Evolutionary conservation across 139 green algal genomes (phyloP).

Genomic region (Spirogloea muscicola): DNA sequence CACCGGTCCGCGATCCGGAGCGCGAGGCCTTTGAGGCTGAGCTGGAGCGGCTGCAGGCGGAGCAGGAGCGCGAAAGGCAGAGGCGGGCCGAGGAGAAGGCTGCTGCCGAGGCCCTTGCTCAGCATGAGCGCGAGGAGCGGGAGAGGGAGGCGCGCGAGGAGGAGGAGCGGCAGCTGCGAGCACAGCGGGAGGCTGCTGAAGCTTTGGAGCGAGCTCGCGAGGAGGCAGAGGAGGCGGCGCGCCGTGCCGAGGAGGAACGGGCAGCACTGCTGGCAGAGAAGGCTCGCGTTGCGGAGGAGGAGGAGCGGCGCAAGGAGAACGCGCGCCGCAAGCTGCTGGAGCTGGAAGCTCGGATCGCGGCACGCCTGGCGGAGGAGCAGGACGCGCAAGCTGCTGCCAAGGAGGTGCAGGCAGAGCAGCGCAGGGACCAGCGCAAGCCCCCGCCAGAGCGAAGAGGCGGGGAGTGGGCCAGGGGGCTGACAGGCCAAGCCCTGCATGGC

Average conservation of each 20-base stretch:
- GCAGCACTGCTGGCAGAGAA: slow-evolving; percentile 25
- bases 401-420: no score
- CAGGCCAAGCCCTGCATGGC: no score
- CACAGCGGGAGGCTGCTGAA: slow-evolving; percentile 16
- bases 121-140: slow-evolving; percentile 32
- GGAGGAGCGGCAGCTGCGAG: slow-evolving; percentile 10
- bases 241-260: slow-evolving; percentile 33
- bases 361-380: no score
- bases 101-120: slow-evolving; percentile 1
- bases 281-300: slow-evolving; percentile 21
- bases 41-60: slow-evolving; percentile 35
- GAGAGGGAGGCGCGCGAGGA: slow-evolving; percentile 27
- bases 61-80: slow-evolving; percentile 40
- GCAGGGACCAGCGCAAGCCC: no score
- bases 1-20: slow-evolving; percentile 31
- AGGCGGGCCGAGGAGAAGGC: slow-evolving; percentile 30
- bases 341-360: slow-evolving; percentile 35
- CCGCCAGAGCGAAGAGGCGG: no score
- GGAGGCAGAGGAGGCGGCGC: slow-evolving; percentile 10
- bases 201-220: neutral
- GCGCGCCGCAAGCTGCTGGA: slow-evolving; percentile 34
- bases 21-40: slow-evolving; percentile 45
- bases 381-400: no score
- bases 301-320: slow-evolving; percentile 41
- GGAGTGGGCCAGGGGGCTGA: no score